Evolutionary conservation across 179 eudicot genomes (phyloP).

Genomic region (Beta lomatogona): DNA sequence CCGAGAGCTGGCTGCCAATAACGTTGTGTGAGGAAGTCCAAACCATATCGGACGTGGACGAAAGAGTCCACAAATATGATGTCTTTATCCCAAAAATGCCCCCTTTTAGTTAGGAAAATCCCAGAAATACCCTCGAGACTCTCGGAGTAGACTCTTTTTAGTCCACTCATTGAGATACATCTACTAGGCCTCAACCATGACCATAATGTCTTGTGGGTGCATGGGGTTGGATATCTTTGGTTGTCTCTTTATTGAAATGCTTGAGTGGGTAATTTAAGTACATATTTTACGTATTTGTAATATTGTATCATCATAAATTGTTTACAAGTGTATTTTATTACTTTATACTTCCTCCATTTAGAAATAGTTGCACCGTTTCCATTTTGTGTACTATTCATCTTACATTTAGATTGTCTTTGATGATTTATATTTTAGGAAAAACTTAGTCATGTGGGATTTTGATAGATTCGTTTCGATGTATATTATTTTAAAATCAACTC

Average conservation of each 20-base stretch:
- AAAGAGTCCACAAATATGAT: background rate
- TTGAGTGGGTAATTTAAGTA: background rate
- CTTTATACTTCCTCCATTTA: too few species aligned
- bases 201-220: background rate
- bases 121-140: background rate
- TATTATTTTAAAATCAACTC: too few species aligned
- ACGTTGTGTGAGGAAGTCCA: background rate
- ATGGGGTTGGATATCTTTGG: background rate
- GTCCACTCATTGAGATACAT: conserved; percentile 5
- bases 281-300: background rate
- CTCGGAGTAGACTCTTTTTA: background rate
- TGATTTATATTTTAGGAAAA: too few species aligned
- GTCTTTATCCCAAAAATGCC: background rate
- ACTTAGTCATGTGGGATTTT: too few species aligned
- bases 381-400: too few species aligned
- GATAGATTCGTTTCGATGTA: too few species aligned
- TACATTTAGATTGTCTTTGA: too few species aligned
- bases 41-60: background rate
- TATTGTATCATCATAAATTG: background rate
- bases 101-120: background rate
- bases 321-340: background rate
- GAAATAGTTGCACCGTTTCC: too few species aligned
- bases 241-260: background rate
- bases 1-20: background rate
- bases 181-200: background rate